A percentile compares a stretch with the other conserved stretches of the same genome.
These are phyloP conservation scores for Euphorbia corollata DNA, from an alignment of 441 rosid species.

Conservation along the genomic window DNA sequence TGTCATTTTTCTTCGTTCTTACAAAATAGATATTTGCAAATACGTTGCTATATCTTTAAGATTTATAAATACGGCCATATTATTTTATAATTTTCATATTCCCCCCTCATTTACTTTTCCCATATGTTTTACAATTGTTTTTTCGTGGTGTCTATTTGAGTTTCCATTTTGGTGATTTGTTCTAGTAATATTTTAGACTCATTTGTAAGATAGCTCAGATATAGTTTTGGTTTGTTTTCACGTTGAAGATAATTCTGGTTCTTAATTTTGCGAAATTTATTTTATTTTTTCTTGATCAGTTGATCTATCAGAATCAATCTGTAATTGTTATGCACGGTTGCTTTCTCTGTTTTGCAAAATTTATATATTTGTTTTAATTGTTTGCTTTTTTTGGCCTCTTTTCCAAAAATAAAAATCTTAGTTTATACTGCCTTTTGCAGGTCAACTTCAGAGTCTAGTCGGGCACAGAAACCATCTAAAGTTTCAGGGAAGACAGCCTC, in stretches of 20 bases:
- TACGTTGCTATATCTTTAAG: background rate
- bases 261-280: background rate
- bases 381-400: constrained; percentile 10
- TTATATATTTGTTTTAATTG: constrained; percentile 14
- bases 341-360: background rate
- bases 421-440: constrained; percentile 31
- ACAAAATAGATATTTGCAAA: background rate
- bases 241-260: background rate
- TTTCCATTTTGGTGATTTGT: background rate
- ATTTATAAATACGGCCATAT: too few relatives aligned
- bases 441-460: constrained; percentile 47
- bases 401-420: constrained; percentile 5
- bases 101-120: background rate
- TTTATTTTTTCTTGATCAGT: too few relatives aligned
- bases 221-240: constrained; percentile 3
- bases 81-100: background rate
- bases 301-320: too few relatives aligned
- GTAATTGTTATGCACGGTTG: background rate
- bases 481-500: constrained; percentile 38
- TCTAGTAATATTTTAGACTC: background rate
- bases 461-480: constrained; percentile 38
- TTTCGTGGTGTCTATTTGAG: background rate
- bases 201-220: background rate
- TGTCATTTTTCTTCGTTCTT: background rate
- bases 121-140: background rate